Base-by-base conservation (phyloP, 192 early-diverging fungal genomes). In the Coemansia aciculifera region DNA sequence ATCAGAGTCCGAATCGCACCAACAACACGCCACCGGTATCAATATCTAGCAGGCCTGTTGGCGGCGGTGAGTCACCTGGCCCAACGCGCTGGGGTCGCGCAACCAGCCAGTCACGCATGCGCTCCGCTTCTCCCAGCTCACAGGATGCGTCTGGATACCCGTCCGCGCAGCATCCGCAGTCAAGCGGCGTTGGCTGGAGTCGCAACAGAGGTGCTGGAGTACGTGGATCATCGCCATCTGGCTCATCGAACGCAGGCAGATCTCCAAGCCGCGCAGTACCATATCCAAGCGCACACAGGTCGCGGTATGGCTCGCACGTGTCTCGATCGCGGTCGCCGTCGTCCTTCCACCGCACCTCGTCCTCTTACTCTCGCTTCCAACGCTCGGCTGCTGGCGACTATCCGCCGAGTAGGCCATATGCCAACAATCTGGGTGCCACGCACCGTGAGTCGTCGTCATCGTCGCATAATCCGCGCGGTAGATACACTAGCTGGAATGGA, bases 291-390 rank as follows among this genome's bases (percentile, higher is more conserved):
- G 64, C 59, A 8, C 56, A 62, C 40, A 52, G 71, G 32, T 54
- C 71, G 27, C 71, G 71, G 2, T 73, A 67, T 54, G 61, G 49
- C 38, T 48, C 52, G 17, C 63, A 64, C 11, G 13, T 10, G 29
- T 75, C 79, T 11, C 69, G 79, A 10, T 76, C 79, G 2, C 69
- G 79, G 36, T 81, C 79, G 36, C 79, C 79, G 2, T 42, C 24
- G 13, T 46, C 38, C 5, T 44, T 63, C 13, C 62, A 42, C 24
- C 54, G 73, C 9, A 64, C 52, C 0, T 24, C 64, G 40, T 67
- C 66, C 19, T 63, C 68, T 12, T 54, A 44, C 37, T 67, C 72
- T 17, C 72, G 69, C 24, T 68, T 71, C 56, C 54, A 40, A 37
- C 69, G 60, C 29, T 59, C 62, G 15, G 23, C 65, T 10, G 61